phyloP scores from a whole-genome alignment of 2,329 filamentous ascomycete genomes.

The Aspergillus sclerotialis region DNA sequence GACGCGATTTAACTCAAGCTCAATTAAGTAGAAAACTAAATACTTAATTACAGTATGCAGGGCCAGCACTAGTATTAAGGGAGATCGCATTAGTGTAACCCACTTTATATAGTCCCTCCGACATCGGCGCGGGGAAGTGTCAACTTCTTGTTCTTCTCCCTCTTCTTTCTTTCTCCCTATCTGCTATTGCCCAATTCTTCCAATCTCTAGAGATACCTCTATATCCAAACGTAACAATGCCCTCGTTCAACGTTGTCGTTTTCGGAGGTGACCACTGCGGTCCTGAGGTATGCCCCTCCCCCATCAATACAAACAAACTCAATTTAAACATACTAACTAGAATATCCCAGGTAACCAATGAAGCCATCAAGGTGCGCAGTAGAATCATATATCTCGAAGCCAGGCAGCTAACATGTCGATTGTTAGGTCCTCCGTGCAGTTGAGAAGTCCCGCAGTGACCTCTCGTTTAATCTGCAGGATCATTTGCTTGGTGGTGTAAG shows the following conservation, averaged over 20 bases:
- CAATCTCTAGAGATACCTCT: constrained; percentile 1
- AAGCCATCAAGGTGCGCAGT: constrained; percentile 70
- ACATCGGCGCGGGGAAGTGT: constrained; percentile 21
- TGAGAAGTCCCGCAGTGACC: constrained; percentile 62
- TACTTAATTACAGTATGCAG: too few relatives aligned
- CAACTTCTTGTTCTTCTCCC: constrained; percentile 14
- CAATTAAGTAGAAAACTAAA: too few relatives aligned
- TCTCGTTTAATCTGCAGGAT: constrained; percentile 83
- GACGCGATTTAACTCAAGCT: too few relatives aligned
- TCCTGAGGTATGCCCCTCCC: constrained; percentile 60
- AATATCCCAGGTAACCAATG: constrained; percentile 61
- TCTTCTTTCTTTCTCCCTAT: constrained; percentile 11
- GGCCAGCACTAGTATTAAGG: too few relatives aligned
- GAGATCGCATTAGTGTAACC: too few relatives aligned
- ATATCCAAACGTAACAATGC: constrained; percentile 47
- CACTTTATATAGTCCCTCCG: too few relatives aligned
- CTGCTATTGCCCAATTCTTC: constrained; percentile 10
- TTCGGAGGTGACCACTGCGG: constrained; percentile 80
- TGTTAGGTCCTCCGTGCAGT: constrained; percentile 68
- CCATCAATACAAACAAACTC: constrained; percentile 4
- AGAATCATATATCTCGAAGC: neutral
- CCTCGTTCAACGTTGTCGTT: constrained; percentile 69
- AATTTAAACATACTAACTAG: constrained; percentile 3
- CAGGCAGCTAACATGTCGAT: constrained; percentile 3
- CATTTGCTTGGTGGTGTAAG: constrained; percentile 87